Evolutionary conservation across 108 stramenopile species (phyloP), one percentile per base, ranked within the genome.

Genomic region (Cyclotella baltica): DNA sequence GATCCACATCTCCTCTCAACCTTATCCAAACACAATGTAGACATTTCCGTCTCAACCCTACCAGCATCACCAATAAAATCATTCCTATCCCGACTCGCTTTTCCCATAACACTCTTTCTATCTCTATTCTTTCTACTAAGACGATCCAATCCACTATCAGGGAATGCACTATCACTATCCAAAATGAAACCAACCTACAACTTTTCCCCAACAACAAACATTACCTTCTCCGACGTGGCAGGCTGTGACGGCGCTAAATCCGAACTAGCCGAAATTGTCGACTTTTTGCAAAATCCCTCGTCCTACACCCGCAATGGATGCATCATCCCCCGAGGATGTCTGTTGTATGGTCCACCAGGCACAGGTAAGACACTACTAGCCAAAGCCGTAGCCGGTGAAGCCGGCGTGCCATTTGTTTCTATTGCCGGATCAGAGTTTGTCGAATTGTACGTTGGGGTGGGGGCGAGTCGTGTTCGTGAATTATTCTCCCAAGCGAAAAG

Each of bases 401-500:
- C 98, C n/a, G 94, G 94, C 58, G 97, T 98, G 33, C 97, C 98
- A 16, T 99, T 98, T 83, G 97, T 97, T 72, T 86, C 81, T 73
- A 90, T 96, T 38, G 93, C 94, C 18, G 98, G 95, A 58, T 94
- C 95, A 57, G 98, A 99, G 75, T 99, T 99, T 63, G 98, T 98
- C 36, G 98, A 99, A 83, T 90, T 98, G 93, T 98, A 97, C 80
- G 98, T 98, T 19, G 98, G 98, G 69, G 97, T 98, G 38, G 98
- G 98, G 1, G 98, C 98, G 8, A 90, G 92, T 27, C 92, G 98
- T 53, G 98, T 99, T 33, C 88, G 98, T 61, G 97, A 97, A 50
- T 88, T 99, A 40, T 99, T 97, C 81, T 89, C 79, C 16, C 96
- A 93, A 58, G 98, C 98, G 29, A 96, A 96, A 87, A 93, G 93